phyloP scores from a whole-genome alignment of 495 filamentous ascomycete species.

The Tuber brumale region DNA sequence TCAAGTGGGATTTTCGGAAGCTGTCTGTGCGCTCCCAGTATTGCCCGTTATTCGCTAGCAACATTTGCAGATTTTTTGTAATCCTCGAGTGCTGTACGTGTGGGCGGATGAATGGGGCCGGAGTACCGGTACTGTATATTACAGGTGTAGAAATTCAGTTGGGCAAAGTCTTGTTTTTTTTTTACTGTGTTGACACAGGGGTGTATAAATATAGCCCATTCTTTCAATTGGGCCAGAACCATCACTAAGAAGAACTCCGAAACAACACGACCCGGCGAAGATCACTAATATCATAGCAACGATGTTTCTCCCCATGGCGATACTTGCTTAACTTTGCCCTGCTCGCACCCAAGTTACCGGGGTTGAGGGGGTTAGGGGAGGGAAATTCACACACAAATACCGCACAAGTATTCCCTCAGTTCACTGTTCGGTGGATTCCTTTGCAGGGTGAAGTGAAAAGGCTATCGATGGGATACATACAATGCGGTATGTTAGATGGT shows the following conservation, averaged over 20 bases:
- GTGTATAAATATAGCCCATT: not conserved
- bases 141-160: no score
- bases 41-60: not conserved
- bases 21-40: not conserved
- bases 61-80: not conserved
- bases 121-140: no score
- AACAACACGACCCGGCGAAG: not conserved
- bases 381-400: not conserved
- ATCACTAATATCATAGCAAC: not conserved
- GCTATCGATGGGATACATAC: not conserved
- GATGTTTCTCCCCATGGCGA: not conserved
- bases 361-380: not conserved
- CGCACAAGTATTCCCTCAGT: not conserved
- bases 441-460: not conserved
- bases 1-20: not conserved
- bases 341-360: not conserved
- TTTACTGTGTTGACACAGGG: not conserved
- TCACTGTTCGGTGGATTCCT: not conserved
- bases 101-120: not conserved
- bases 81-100: not conserved
- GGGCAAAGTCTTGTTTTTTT: no score
- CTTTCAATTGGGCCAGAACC: not conserved
- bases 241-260: not conserved
- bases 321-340: not conserved
- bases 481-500: not conserved